Base-by-base conservation (phyloP, 2,329 filamentous ascomycete genomes). In the Fusarium annulatum region DNA sequence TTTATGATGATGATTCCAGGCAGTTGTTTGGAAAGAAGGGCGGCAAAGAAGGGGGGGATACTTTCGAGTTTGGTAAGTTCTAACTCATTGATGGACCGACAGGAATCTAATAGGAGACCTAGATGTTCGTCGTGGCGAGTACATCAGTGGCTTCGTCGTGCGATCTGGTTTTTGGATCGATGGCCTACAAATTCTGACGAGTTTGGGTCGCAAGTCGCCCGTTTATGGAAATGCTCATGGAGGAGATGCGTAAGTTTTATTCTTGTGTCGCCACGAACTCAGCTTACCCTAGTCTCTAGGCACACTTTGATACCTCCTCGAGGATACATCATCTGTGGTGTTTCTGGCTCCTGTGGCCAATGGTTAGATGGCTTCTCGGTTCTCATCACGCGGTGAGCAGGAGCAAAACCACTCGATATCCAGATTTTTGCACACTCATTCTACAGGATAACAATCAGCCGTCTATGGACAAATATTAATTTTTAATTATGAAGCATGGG, bases 301-400 rank as follows among this genome's bases (percentile, higher is more conserved):
- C 92, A 95, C 81, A 96, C 92, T 39, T 87, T 99, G 69, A 93
- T 98, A 76, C 94, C 96, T 58, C 96, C 96, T 16, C 88, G 93
- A 75, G 96, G 96, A 55, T 98, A 96, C 84, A 94, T 88, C 74
- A 92, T 98, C 79, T 95, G 93, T 69, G 96, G 96, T 67, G 88
- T 98, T 72, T 93, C 94, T 16, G 96, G 96, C 64, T 94, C 93
- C 58, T 94, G 91, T 78, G 94, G 88, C 42, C 81, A 88, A 55
- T 97, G 94, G 94, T 85, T 98, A 28, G 94, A 97, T 80, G 93
- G 93, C 8, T 94, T 98, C 81, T 92, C 93, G 14, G 86, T 97
- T 64, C 91, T 98, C 77, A 93, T 85, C 61, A 83, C 80, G 59
- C 78, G 79, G 76, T 83, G 67, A 79, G 64, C n/a, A 48, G 38